Evolutionary conservation across 768 basidiomycete species (phyloP).

Genomic region (Cantharellus cinnabarinus): DNA sequence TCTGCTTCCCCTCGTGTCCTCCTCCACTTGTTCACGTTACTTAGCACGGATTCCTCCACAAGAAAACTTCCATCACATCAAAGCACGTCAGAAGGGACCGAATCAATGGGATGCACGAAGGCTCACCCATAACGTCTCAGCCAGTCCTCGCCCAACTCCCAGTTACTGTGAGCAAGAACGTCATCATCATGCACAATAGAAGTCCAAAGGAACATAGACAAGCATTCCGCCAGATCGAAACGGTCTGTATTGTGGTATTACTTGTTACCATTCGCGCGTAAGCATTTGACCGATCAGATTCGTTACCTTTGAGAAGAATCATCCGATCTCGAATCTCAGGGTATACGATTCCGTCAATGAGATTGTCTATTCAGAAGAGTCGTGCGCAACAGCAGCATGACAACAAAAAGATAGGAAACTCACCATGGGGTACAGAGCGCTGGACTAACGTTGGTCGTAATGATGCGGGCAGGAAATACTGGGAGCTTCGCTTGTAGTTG

Average conservation of each 20-base stretch:
- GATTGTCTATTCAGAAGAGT: conserved; percentile 36
- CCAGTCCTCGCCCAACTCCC: conserved; percentile 78
- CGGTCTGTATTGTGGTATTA: conserved; percentile 27
- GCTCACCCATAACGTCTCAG: conserved; percentile 62
- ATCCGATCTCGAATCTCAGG: conserved; percentile 80
- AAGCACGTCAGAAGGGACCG: not conserved
- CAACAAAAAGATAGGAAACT: conserved; percentile 9
- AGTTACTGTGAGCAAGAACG: conserved; percentile 70
- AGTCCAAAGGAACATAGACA: conserved; percentile 47
- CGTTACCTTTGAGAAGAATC: conserved; percentile 60
- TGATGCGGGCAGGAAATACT: conserved; percentile 75
- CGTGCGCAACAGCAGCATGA: not conserved
- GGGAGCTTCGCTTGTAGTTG: conserved; percentile 63
- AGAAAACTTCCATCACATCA: conserved; percentile 36
- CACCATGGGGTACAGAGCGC: conserved; percentile 68
- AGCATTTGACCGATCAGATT: conserved; percentile 8
- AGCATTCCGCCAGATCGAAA: conserved; percentile 60
- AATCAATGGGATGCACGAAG: not conserved
- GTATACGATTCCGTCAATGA: conserved; percentile 79
- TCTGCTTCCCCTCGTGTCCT: conserved; percentile 62
- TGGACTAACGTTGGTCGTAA: conserved; percentile 78
- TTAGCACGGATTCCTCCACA: conserved; percentile 49
- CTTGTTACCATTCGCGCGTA: conserved; percentile 13
- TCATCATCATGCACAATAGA: conserved; percentile 78
- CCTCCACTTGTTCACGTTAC: conserved; percentile 72